These are phyloP conservation scores for Luffa aegyptiaca DNA, from an alignment of 306 rosid genomes.

Conservation along the genomic window DNA sequence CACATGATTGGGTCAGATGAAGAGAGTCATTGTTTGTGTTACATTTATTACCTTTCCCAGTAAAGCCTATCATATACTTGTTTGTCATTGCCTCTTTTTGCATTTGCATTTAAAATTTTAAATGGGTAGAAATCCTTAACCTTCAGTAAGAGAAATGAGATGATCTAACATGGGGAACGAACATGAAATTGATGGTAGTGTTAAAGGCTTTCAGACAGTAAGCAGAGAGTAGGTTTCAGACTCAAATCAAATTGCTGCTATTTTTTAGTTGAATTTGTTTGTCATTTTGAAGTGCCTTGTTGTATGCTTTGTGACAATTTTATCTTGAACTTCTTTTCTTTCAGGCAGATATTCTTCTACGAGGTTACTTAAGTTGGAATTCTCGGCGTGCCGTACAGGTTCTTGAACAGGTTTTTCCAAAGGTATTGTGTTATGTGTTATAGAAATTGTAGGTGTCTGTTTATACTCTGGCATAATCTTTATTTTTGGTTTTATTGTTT, in stretches of 20 bases:
- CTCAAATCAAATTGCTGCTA: not conserved
- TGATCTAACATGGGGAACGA: not conserved
- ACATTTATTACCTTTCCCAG: not conserved
- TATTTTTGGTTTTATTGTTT: not conserved
- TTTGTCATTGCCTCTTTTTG: not conserved
- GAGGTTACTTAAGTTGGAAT: slow-evolving; percentile 93
- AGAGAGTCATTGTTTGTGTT: not conserved
- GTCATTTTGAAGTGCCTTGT: not conserved
- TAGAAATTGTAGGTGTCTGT: not conserved
- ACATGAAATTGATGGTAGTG: not conserved
- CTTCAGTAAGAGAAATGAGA: not conserved
- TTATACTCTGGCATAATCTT: not conserved
- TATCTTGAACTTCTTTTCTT: slow-evolving; percentile 12
- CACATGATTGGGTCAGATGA: not conserved
- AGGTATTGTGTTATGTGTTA: slow-evolving; percentile 32
- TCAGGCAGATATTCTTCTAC: slow-evolving; percentile 71
- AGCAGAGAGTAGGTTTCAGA: not conserved
- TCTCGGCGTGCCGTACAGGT: slow-evolving; percentile 77
- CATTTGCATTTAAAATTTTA: not conserved
- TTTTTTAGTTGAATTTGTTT: not conserved
- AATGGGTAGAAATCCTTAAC: not conserved
- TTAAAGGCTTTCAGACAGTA: not conserved
- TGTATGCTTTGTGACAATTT: not conserved
- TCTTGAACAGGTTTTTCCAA: slow-evolving; percentile 66
- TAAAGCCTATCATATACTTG: not conserved